Percentiles rank a stretch among this genome's conserved stretches.
Conservation (phyloP, 768 basidiomycete genomes). For the Podaxis pistillaris region DNA sequence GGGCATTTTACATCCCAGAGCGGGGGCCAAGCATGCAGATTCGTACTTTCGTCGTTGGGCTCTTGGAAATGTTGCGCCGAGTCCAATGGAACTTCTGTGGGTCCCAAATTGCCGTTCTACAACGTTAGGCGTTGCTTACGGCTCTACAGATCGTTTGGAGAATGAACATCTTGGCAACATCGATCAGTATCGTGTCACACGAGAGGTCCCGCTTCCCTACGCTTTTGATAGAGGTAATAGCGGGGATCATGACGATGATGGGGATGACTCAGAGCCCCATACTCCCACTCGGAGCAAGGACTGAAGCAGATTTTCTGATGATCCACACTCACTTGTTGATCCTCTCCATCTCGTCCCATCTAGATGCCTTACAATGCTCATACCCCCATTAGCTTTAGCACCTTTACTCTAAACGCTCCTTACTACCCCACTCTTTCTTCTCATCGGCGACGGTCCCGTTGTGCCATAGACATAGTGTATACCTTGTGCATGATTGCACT, state of each 20-base stretch:
- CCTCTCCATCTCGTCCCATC: background rate
- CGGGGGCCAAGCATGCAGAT: constrained; percentile 46
- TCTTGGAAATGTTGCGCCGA: constrained; percentile 77
- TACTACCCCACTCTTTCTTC: background rate
- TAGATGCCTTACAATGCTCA: background rate
- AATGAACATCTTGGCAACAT: constrained; percentile 93
- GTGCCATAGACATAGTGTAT: background rate
- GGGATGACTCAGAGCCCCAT: constrained; percentile 16
- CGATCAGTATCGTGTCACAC: constrained; percentile 87
- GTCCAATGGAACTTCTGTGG: constrained; percentile 92
- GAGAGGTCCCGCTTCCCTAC: constrained; percentile 86
- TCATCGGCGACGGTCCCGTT: background rate
- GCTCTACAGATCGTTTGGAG: constrained; percentile 38
- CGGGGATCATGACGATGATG: constrained; percentile 44
- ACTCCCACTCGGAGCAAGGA: background rate
- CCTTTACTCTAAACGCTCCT: background rate
- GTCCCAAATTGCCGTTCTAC: constrained; percentile 25
- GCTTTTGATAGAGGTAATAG: constrained; percentile 49
- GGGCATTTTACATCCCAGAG: constrained; percentile 74
- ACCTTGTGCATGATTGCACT: too few relatives aligned
- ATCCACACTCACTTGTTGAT: background rate
- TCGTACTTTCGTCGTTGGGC: constrained; percentile 63
- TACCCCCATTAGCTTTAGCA: background rate
- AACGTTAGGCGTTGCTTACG: background rate
- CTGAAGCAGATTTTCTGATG: background rate